Evolutionary conservation across 1,284 basidiomycete genomes (phyloP), one percentile per base, ranked within the genome.

Genomic region (Gomphus sp.): DNA sequence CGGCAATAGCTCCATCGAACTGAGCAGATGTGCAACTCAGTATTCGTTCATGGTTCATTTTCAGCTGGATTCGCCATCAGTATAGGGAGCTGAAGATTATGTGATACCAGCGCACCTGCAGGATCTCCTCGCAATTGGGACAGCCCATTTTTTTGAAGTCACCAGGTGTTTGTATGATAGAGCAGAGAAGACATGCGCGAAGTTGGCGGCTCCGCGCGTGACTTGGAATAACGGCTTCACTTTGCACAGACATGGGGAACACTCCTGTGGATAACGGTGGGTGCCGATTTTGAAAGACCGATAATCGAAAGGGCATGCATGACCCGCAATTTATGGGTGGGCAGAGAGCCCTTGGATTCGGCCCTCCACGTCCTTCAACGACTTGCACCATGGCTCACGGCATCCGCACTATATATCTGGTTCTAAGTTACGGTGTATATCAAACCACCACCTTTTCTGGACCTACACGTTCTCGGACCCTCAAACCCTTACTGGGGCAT

Each of bases 101-200:
- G 44, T 16, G 37, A 51, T 16, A 51, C 14, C n/a, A 18, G 54
- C 69, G 77, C 60, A 94, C 96, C 76, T 95, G 89, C 71, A 98
- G 83, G 64, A 96, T 80, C 66, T 96, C 91, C 67, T 99, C 96
- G 72, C 96, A 99, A 70, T 99, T 99, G 43, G 96, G 96, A 70
- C 96, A 99, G 3, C 96, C 96, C 49, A 79, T 76, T 63, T 83
- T 84, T 56, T 87, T 77, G 70, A 98, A 99, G 65, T 98, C 96
- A 58, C 79, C 76, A 0, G 91, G 85, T 0, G 85, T 78, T 69
- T 94, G 93, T 45, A 97, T 84, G 63, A 95, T 84, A 10, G 92
- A 97, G 72, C 95, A 98, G 36, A 96, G 80, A 6, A 98, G 79
- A 67, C 95, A 98, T 33, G 95, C 93, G 62, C 95, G 82, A 18